phyloP scores from a whole-genome alignment of 1,284 basidiomycete genomes.

The Leccinum pachyderme region DNA sequence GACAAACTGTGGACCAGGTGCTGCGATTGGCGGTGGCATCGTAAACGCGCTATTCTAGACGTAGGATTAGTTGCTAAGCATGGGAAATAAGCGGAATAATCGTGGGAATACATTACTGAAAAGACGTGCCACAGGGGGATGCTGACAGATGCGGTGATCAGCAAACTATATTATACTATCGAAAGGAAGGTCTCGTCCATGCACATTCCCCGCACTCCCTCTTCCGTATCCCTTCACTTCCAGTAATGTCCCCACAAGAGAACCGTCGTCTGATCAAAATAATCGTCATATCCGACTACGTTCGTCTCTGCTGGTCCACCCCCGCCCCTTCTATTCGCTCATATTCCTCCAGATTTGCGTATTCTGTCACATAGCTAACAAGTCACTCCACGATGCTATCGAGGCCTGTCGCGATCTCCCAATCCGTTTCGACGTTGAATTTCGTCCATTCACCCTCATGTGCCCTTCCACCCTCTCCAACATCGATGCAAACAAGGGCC shows the following conservation, averaged over 20 bases:
- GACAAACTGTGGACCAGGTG: conserved; percentile 27
- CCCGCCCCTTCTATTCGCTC: conserved; percentile 7
- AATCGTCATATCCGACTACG: conserved; percentile 71
- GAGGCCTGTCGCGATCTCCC: conserved; percentile 59
- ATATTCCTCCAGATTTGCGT: conserved; percentile 52
- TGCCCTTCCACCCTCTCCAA: conserved; percentile 44
- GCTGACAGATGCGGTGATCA: conserved; percentile 33
- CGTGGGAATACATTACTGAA: conserved; percentile 28
- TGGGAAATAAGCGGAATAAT: conserved; percentile 24
- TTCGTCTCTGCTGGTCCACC: conserved; percentile 36
- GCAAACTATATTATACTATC: conserved; percentile 28
- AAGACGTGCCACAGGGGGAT: conserved; percentile 22
- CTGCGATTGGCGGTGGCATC: conserved; percentile 46
- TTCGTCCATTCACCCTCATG: conserved; percentile 70
- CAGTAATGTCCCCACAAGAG: conserved; percentile 23
- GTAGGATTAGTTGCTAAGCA: conserved; percentile 18
- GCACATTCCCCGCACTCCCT: conserved; percentile 10
- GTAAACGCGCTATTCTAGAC: conserved; percentile 45
- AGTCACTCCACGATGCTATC: conserved; percentile 69
- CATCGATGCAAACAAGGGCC: conserved; percentile 42
- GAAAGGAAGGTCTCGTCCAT: conserved; percentile 23
- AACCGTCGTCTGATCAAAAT: conserved; percentile 53
- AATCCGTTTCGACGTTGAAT: conserved; percentile 68
- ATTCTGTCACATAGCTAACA: conserved; percentile 74
- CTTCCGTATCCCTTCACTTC: background rate